Evolutionary conservation across 805 yeast species (phyloP).

Genomic region (Wickerhamiella occidentalis): DNA sequence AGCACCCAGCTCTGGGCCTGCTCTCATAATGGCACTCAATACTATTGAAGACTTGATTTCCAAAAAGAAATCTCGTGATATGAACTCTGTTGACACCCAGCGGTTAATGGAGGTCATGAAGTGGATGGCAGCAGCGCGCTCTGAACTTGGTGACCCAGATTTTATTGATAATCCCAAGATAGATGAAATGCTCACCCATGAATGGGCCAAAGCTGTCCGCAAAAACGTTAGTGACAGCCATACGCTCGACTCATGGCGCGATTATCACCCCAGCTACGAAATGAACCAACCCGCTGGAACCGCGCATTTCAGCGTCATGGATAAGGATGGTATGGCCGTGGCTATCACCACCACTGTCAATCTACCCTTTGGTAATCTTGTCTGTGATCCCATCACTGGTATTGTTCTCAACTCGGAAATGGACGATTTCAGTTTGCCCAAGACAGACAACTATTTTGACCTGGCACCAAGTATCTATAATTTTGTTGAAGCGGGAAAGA

Average conservation of each 20-base stretch:
- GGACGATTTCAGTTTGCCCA: slow-evolving; percentile 84
- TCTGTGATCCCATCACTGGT: slow-evolving; percentile 75
- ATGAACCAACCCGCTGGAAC: slow-evolving; percentile 81
- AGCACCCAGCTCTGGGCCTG: slow-evolving; percentile 79
- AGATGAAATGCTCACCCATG: slow-evolving; percentile 34
- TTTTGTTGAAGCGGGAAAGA: slow-evolving; percentile 56
- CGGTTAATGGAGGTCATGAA: slow-evolving; percentile 77
- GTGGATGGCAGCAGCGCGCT: slow-evolving; percentile 80
- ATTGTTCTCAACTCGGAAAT: slow-evolving; percentile 75
- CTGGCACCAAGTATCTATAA: slow-evolving; percentile 73
- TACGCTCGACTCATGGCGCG: slow-evolving; percentile 52
- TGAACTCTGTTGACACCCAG: slow-evolving; percentile 42
- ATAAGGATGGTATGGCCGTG: slow-evolving; percentile 62
- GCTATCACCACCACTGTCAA: slow-evolving; percentile 83
- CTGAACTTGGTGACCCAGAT: slow-evolving; percentile 66
- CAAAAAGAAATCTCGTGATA: slow-evolving; percentile 33
- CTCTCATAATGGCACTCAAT: slow-evolving; percentile 60
- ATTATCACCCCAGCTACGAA: slow-evolving; percentile 70
- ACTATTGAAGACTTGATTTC: slow-evolving; percentile 41
- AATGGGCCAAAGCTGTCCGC: slow-evolving; percentile 47
- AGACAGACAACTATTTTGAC: slow-evolving; percentile 60
- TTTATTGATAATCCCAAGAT: slow-evolving; percentile 30
- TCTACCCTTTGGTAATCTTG: slow-evolving; percentile 66
- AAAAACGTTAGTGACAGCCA: slow-evolving; percentile 40
- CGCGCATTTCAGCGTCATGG: slow-evolving; percentile 73